Evolutionary conservation across 768 basidiomycete species (phyloP), one percentile per base, ranked within the genome.

Genomic region (Lepiota brunneoincarnata): DNA sequence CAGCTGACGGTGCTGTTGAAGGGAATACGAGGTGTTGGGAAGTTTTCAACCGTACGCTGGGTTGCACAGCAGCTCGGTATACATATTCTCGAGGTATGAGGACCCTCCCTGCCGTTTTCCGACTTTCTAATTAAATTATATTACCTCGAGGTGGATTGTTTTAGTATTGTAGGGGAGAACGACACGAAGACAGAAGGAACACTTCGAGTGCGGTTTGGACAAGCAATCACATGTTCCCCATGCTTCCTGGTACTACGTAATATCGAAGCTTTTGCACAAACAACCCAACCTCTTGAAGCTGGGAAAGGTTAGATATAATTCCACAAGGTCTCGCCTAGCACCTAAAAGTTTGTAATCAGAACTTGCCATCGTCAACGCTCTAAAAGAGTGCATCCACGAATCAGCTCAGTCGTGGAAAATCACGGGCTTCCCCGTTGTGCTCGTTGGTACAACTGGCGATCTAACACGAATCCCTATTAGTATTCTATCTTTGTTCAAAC

Each of bases 241-340:
- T 97, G 92, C 63, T 72, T 98, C 37, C 70, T 98, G 17, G 69
- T 97, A 1, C 69, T 99, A 35, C 78, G 87, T 18, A 85, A 93
- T 59, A 67, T 90, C 11, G 91, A 97, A 58, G 96, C 91, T 5
- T 70, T 98, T 15, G 77, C 79, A 4, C 79, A 87, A 62, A 84
- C 81, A 5, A 83, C 80, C 0, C 89, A 92, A 62, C 69, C 74
- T 1, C 63, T 77, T 15, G 86, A 89, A 59, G 74, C 79, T 21
- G 83, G 81, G 2, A 85, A 84, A 76, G 88, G 88, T 87, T 35
- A n/a, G 41, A 21, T 40, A 39, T 6, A 15, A 41, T 20, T 14
- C 17, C 17, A 49, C 3, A 6, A 6, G 46, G 34, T 15, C 43
- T 23, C 46, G 20, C 6, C 2, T 40, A 1, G 17, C 17, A 6